These are phyloP conservation scores for Orbilia ellipsospora DNA, from an alignment of 2,329 filamentous ascomycete species.

Conservation along the genomic window DNA sequence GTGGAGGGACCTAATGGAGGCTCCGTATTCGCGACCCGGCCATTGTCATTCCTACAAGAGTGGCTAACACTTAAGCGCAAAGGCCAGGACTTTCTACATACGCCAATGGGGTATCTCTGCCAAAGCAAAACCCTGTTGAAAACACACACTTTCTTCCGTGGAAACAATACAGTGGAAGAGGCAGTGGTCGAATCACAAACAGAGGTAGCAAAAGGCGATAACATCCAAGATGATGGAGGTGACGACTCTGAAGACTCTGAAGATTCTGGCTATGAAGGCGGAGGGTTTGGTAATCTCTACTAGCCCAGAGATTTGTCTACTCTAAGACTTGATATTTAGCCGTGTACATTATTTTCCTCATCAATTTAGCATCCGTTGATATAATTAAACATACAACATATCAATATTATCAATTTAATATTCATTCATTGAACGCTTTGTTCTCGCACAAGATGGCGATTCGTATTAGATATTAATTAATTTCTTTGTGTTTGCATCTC, in stretches of 20 bases:
- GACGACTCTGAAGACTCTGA: background rate
- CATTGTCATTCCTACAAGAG: slow-evolving; percentile 68
- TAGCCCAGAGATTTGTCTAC: too few species aligned
- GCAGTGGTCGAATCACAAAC: background rate
- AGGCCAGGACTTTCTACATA: slow-evolving; percentile 70
- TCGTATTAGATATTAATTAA: too few species aligned
- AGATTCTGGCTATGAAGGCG: slow-evolving; percentile 9
- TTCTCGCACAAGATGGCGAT: too few species aligned
- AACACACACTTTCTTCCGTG: slow-evolving; percentile 68
- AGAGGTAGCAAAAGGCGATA: background rate
- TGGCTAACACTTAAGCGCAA: slow-evolving; percentile 69
- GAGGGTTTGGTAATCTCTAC: too few species aligned
- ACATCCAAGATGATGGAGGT: background rate
- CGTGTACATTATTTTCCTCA: too few species aligned
- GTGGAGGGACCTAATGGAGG: slow-evolving; percentile 16
- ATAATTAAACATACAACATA: too few species aligned
- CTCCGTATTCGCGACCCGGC: slow-evolving; percentile 61
- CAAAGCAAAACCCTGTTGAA: slow-evolving; percentile 66
- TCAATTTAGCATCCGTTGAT: too few species aligned
- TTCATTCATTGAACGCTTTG: too few species aligned
- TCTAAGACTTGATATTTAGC: too few species aligned
- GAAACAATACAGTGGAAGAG: background rate
- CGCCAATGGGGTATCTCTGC: slow-evolving; percentile 70
- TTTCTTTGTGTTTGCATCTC: too few species aligned
- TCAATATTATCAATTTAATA: too few species aligned